Conservation (phyloP, 75 land plant genomes). For the Selaginella moellendorffii region DNA sequence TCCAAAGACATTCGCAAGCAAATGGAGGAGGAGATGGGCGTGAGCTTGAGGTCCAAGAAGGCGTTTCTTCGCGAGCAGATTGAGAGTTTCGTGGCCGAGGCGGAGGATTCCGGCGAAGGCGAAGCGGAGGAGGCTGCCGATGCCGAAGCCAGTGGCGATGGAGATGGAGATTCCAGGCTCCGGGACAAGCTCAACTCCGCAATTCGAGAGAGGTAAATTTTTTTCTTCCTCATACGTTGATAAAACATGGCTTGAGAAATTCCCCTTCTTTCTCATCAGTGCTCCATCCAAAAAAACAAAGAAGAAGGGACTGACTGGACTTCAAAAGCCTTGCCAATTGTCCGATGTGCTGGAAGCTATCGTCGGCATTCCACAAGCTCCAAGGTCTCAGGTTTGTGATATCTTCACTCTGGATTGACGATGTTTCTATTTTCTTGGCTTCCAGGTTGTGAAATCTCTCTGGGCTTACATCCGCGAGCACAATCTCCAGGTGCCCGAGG, state of each 20-base stretch:
- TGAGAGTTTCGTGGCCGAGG: slow-evolving; percentile 41
- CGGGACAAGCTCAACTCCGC: background rate
- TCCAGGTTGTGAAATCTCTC: background rate
- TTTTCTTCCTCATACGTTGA: no score
- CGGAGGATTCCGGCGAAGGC: background rate
- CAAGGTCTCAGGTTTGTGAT: background rate
- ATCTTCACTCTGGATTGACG: background rate
- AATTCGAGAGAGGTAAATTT: background rate
- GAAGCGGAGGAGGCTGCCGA: background rate
- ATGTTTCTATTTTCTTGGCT: background rate
- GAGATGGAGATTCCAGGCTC: slow-evolving; percentile 7
- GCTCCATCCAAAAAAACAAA: background rate
- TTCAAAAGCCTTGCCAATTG: background rate
- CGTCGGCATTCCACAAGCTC: background rate
- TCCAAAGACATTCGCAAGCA: slow-evolving; percentile 40
- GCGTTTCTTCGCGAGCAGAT: slow-evolving; percentile 70
- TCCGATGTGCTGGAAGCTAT: background rate
- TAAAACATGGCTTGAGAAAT: no score
- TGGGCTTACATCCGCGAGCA: background rate
- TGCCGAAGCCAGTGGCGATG: slow-evolving; percentile 10
- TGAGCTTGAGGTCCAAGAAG: slow-evolving; percentile 56
- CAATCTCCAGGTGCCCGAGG: background rate
- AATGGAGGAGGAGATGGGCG: slow-evolving; percentile 58
- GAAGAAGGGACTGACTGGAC: background rate
- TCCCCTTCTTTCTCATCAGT: no score